Conservation (phyloP, 2,329 filamentous ascomycete genomes). For the Colletotrichum viniferum region DNA sequence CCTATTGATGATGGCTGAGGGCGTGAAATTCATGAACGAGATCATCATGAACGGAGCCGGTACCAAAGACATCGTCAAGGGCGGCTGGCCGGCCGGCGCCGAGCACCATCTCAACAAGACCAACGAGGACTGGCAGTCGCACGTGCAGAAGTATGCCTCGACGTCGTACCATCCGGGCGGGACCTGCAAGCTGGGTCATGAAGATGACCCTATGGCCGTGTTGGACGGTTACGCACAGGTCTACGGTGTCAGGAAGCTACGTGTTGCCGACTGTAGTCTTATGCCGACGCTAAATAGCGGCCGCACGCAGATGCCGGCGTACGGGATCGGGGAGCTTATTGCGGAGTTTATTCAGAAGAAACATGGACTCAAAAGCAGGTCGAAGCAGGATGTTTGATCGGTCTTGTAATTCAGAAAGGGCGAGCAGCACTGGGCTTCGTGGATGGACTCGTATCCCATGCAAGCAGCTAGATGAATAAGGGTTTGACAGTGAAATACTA, state of each 20-base stretch:
- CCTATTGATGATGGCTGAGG: background rate
- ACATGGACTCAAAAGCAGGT: background rate
- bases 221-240: background rate
- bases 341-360: background rate
- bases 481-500: background rate
- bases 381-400: background rate
- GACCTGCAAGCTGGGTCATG: background rate
- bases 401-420: rapidly evolving
- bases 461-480: rapidly evolving
- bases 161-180: background rate
- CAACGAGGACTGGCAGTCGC: slow-evolving; percentile 43
- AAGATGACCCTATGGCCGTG: background rate
- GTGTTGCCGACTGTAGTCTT: background rate
- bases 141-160: background rate
- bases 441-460: background rate
- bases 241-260: background rate
- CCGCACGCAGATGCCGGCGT: background rate
- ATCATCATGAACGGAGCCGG: background rate
- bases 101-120: slow-evolving; percentile 47
- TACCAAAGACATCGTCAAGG: background rate
- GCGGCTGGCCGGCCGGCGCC: slow-evolving; percentile 16
- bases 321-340: background rate
- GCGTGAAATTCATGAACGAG: background rate
- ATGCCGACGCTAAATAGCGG: background rate
- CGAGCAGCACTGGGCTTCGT: background rate